Evolutionary conservation across 73 alveolate species (phyloP).

Genomic region (Symbiodinium pilosum): DNA sequence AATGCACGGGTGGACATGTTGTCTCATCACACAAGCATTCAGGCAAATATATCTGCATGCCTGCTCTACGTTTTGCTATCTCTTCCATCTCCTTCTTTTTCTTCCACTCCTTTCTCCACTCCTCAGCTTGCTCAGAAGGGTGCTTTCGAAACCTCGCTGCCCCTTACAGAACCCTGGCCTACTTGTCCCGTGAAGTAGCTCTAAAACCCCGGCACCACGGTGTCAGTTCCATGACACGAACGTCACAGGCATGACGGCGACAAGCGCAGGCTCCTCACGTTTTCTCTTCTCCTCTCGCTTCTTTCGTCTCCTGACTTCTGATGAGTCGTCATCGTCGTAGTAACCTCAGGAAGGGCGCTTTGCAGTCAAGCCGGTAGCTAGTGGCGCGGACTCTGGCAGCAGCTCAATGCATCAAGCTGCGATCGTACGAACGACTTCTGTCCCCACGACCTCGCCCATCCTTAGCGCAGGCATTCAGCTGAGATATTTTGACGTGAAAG

Average conservation of each 20-base stretch:
- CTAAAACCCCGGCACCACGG: too few relatives aligned
- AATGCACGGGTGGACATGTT: too few relatives aligned
- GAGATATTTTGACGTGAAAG: too few relatives aligned
- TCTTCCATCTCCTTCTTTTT: slow-evolving; percentile 32
- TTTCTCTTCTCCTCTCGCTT: slow-evolving; percentile 55
- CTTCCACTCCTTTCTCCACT: slow-evolving; percentile 90
- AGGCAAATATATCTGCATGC: not conserved
- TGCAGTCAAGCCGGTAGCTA: not conserved
- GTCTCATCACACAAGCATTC: too few relatives aligned
- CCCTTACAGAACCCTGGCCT: too few relatives aligned
- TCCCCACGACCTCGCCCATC: slow-evolving; percentile 26
- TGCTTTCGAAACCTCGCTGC: too few relatives aligned
- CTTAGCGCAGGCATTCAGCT: too few relatives aligned
- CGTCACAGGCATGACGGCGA: too few relatives aligned
- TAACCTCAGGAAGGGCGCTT: slow-evolving; percentile 40
- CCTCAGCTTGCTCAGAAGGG: too few relatives aligned
- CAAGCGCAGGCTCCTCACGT: slow-evolving; percentile 4
- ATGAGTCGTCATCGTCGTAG: slow-evolving; percentile 50
- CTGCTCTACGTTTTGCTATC: slow-evolving; percentile 31
- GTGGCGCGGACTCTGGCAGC: not conserved
- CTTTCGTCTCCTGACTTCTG: slow-evolving; percentile 61
- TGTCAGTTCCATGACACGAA: too few relatives aligned
- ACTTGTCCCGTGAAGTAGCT: too few relatives aligned
- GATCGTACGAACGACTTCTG: slow-evolving; percentile 59
- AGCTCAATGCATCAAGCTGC: not conserved